Base-by-base conservation (phyloP, 305 asterid species). In the Plantago lanceolata region DNA sequence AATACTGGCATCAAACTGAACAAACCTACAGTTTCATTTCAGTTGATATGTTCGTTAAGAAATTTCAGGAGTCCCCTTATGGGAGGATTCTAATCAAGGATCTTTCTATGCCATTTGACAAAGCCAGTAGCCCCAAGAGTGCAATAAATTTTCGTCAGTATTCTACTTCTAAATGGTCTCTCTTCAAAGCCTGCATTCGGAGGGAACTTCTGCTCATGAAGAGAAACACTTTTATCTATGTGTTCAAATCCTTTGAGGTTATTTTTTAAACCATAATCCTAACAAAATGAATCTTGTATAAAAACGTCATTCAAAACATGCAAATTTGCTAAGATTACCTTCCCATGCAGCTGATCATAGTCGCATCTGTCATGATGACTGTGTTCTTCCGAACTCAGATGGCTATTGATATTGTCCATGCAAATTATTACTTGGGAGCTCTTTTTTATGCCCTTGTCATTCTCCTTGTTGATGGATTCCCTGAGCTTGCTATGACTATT, bases 171-270 rank as follows among this genome's bases (percentile, higher is more conserved):
- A 84, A 73, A 59, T 84, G 86, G 90, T 57, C 71, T 35, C 76
- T 82, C 48, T 82, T 86, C 51, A 76, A 64, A 55, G 80, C 86
- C 31, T 86, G 94, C 59, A 70, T 86, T 63, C 76, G 81, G 5
- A 78, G 88, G 45, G 94, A 86, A 72, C 62, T 57, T 48, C 88
- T 86, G 68, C 88, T 84, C 43, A 76, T 86, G 84, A 80, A 72
- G 69, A 78, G 88, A 66, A 84, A 83, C 56, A 72, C 84, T 33
- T 80, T 82, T 63, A 33, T 82, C 7, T 80, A 84, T 54, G 57
- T 80, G 37, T 82, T 82, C 78, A 84, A 80, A 69, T 21, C 69
- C 18, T 20, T 73, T 56, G 87, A 84, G 90, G 94, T 86, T 24
- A 59, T 14, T 58, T 18, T 19, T 50, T 18, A 4, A 8, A 33